Evolutionary conservation across 139 green algal species (phyloP).

Genomic region (Picochlorum sp.): DNA sequence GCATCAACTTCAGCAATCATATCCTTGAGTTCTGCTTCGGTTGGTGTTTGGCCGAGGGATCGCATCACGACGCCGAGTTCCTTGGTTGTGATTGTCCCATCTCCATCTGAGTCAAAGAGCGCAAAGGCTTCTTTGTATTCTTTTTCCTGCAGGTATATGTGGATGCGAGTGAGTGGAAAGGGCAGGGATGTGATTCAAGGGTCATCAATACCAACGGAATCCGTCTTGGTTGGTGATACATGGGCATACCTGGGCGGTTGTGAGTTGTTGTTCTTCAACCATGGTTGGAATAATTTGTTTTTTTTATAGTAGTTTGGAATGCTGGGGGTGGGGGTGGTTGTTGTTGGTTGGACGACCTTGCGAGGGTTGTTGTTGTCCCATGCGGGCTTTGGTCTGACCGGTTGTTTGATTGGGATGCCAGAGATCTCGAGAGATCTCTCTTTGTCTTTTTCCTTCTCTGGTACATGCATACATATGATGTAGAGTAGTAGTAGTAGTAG

Average conservation of each 20-base stretch:
- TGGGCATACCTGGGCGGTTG: background rate
- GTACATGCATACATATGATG: too few species aligned
- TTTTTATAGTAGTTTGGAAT: too few species aligned
- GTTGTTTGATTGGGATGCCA: too few species aligned
- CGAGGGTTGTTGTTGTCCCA: too few species aligned
- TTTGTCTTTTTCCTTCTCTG: too few species aligned
- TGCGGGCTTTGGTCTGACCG: too few species aligned
- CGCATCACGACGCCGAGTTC: conserved; percentile 99
- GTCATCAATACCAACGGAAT: background rate
- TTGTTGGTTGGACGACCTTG: too few species aligned
- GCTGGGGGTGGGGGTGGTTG: background rate
- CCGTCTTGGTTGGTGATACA: background rate
- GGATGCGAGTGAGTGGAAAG: background rate
- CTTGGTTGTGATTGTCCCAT: conserved; percentile 91
- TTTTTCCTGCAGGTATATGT: conserved; percentile 49
- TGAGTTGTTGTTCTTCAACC: background rate
- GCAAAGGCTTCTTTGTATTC: conserved; percentile 76
- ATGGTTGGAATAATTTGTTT: too few species aligned
- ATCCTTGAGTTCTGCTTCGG: conserved; percentile 97
- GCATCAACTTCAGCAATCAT: conserved; percentile 99
- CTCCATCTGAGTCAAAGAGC: conserved; percentile 68
- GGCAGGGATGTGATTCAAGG: background rate
- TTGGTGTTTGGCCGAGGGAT: conserved; percentile 97
- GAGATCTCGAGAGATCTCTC: too few species aligned
- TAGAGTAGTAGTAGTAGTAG: too few species aligned